phyloP scores from a whole-genome alignment of 2,329 filamentous ascomycete species.

The Fusarium xylarioides region DNA sequence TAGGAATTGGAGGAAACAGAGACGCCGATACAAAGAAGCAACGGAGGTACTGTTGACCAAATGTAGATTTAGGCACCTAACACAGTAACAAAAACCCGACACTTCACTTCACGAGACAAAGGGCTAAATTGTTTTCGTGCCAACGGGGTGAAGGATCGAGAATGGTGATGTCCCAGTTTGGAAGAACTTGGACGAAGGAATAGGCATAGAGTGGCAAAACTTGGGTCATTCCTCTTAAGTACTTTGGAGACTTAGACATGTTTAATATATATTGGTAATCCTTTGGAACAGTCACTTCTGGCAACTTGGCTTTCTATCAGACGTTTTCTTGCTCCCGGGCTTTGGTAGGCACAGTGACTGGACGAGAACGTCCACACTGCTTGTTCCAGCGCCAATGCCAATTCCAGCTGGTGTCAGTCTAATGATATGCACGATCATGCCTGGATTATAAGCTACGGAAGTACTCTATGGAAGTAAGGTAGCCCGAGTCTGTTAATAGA shows the following conservation, averaged over 20 bases:
- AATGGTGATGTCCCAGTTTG: neutral
- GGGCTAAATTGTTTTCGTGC: neutral
- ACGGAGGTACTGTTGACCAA: too few relatives aligned
- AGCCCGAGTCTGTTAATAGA: accelerated
- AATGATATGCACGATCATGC: accelerated
- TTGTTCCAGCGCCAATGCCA: neutral
- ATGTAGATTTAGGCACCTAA: neutral
- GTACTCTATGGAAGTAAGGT: neutral
- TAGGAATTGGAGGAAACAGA: accelerated
- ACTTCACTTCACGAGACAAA: neutral
- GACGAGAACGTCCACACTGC: accelerated
- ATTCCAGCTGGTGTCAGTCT: accelerated
- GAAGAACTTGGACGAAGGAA: neutral
- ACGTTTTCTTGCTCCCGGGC: accelerated
- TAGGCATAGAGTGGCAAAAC: accelerated
- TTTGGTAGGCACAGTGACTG: neutral
- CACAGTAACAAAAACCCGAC: accelerated
- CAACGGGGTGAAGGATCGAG: neutral
- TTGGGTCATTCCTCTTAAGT: accelerated
- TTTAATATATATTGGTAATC: neutral
- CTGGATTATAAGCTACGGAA: neutral
- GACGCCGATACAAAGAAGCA: neutral
- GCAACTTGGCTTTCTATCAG: neutral
- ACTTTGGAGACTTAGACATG: neutral
- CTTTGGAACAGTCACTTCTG: neutral